phyloP scores from a whole-genome alignment of 2,329 filamentous ascomycete species.

The Pestalotiopsis sp. region DNA sequence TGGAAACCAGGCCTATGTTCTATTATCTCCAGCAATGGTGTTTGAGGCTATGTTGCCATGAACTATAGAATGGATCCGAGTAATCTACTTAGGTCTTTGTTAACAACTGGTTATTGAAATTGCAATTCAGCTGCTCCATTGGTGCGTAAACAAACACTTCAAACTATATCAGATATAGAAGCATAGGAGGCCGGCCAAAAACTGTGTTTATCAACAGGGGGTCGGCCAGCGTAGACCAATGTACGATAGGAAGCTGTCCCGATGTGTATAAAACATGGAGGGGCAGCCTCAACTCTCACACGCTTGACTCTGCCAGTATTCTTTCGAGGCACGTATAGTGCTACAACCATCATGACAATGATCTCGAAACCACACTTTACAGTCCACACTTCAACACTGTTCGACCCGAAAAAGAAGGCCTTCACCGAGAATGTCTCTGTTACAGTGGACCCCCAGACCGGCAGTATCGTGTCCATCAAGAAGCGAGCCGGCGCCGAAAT shows the following conservation, averaged over 20 bases:
- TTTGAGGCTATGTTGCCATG: no score
- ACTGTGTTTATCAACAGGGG: not conserved
- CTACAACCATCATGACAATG: not conserved
- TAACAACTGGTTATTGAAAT: no score
- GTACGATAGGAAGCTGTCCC: not conserved
- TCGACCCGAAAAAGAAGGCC: slow-evolving; percentile 45
- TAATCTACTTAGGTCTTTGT: no score
- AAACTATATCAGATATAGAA: no score
- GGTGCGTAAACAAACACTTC: no score
- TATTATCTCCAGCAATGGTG: no score
- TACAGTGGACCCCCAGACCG: slow-evolving; percentile 38
- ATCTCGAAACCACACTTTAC: slow-evolving; percentile 20
- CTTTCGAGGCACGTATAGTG: not conserved
- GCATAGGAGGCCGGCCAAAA: no score
- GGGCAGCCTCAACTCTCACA: not conserved
- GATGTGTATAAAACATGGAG: not conserved
- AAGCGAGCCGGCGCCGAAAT: slow-evolving; percentile 19
- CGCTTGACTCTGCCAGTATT: no score
- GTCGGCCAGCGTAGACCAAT: not conserved
- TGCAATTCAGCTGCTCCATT: no score
- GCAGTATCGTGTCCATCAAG: slow-evolving; percentile 41
- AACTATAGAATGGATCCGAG: no score
- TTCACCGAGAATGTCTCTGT: slow-evolving; percentile 45
- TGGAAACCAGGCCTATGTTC: no score
- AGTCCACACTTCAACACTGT: slow-evolving; percentile 49